phyloP scores from a whole-genome alignment of 257 asterid genomes.

The Jacaranda mimosifolia region DNA sequence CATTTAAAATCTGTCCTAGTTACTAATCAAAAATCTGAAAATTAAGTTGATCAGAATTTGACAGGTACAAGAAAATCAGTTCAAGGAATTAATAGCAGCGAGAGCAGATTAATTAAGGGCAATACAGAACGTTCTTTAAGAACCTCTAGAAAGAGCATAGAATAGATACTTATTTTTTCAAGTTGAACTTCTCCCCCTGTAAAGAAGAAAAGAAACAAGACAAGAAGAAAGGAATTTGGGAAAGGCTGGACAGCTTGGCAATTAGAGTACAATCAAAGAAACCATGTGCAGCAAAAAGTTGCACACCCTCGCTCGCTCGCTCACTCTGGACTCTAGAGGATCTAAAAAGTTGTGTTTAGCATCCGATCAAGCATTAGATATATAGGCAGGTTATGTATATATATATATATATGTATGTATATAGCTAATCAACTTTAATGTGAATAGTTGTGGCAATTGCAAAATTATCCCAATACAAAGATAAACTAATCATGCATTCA shows the following conservation, averaged over 20 bases:
- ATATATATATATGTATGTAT: too few species aligned
- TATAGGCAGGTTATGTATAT: too few species aligned
- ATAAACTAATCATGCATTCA: too few species aligned
- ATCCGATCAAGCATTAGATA: too few species aligned
- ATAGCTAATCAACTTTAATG: too few species aligned
- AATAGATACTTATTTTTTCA: neutral
- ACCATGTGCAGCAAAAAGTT: slow-evolving; percentile 1
- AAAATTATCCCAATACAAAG: too few species aligned
- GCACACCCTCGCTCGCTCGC: neutral
- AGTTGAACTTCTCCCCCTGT: neutral
- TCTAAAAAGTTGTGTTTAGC: neutral
- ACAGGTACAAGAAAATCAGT: too few species aligned
- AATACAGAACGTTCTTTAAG: neutral
- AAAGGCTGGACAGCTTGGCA: slow-evolving; percentile 4
- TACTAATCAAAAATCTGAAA: too few species aligned
- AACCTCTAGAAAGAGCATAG: neutral
- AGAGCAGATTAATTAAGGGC: neutral
- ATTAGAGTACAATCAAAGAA: slow-evolving; percentile 29
- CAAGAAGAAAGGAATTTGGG: slow-evolving; percentile 28
- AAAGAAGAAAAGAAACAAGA: slow-evolving; percentile 6
- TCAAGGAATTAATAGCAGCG: neutral
- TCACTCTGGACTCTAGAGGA: neutral
- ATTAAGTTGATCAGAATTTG: too few species aligned
- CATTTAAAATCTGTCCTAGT: too few species aligned
- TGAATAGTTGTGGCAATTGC: too few species aligned